phyloP scores from a whole-genome alignment of 805 yeast genomes.

The Saccharomycopsis babjevae region DNA sequence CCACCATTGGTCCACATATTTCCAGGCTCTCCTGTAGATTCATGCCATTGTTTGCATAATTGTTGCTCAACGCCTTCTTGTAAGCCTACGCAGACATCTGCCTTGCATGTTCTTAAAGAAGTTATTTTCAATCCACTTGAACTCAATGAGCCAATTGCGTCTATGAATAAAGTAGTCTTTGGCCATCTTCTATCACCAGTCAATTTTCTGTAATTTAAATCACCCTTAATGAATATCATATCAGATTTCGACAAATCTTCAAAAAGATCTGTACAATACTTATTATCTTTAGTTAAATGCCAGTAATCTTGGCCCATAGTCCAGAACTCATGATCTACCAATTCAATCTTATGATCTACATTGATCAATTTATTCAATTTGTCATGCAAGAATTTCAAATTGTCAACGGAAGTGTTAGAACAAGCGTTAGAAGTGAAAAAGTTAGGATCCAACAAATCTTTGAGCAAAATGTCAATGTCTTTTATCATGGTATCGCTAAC shows the following conservation, averaged over 20 bases:
- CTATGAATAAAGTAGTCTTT: constrained; percentile 60
- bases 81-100: constrained; percentile 89
- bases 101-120: constrained; percentile 87
- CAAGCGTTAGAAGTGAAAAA: constrained; percentile 34
- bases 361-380: constrained; percentile 34
- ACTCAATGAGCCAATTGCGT: constrained; percentile 64
- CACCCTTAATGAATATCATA: constrained; percentile 85
- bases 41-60: constrained; percentile 50
- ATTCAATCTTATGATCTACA: constrained; percentile 35
- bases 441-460: constrained; percentile 41
- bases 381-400: constrained; percentile 38
- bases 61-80: constrained; percentile 61
- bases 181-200: constrained; percentile 90
- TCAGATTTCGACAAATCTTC: constrained; percentile 51
- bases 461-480: constrained; percentile 54
- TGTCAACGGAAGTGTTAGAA: constrained; percentile 12
- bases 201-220: constrained; percentile 86
- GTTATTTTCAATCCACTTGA: constrained; percentile 51
- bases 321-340: constrained; percentile 74
- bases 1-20: constrained; percentile 83
- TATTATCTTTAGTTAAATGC: constrained; percentile 46
- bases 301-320: constrained; percentile 70
- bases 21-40: constrained; percentile 49
- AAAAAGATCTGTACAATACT: constrained; percentile 47
- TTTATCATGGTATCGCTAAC: constrained; percentile 89